phyloP scores from a whole-genome alignment of 257 asterid species.

The Rubia yunnanensis region DNA sequence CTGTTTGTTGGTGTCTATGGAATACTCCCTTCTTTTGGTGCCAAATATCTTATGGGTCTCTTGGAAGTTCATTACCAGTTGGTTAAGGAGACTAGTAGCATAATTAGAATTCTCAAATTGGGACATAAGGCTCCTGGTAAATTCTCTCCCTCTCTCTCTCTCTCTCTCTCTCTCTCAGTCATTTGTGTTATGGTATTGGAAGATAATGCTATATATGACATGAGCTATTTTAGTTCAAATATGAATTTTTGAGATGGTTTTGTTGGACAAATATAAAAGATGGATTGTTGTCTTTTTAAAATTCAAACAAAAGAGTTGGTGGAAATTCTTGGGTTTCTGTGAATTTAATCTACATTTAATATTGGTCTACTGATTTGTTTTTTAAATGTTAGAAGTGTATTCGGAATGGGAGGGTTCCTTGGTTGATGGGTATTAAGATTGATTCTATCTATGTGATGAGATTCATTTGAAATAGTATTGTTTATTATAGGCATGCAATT shows the following conservation, averaged over 20 bases:
- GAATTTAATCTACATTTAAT: no score
- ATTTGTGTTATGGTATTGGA: not conserved
- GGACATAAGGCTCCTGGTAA: constrained; percentile 6
- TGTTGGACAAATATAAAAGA: not conserved
- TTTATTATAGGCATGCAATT: not conserved
- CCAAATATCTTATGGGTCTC: not conserved
- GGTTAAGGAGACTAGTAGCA: constrained; percentile 3
- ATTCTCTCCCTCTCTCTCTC: constrained; percentile 4
- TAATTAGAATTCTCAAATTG: not conserved
- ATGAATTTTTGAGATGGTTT: not conserved
- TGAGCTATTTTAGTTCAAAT: not conserved
- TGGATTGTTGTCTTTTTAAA: no score
- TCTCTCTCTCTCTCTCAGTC: not conserved
- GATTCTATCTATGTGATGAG: no score
- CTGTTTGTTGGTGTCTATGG: not conserved
- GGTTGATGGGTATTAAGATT: not conserved
- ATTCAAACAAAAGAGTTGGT: no score
- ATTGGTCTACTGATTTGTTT: not conserved
- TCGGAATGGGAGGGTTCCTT: not conserved
- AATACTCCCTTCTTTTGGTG: not conserved
- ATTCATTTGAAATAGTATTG: not conserved
- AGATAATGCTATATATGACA: not conserved
- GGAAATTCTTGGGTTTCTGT: not conserved
- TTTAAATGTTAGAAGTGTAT: not conserved
- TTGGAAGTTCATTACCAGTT: constrained; percentile 3